Evolutionary conservation across 1,139 yeast genomes (phyloP), one percentile per base, ranked within the genome.

Genomic region (Pichia sp.): DNA sequence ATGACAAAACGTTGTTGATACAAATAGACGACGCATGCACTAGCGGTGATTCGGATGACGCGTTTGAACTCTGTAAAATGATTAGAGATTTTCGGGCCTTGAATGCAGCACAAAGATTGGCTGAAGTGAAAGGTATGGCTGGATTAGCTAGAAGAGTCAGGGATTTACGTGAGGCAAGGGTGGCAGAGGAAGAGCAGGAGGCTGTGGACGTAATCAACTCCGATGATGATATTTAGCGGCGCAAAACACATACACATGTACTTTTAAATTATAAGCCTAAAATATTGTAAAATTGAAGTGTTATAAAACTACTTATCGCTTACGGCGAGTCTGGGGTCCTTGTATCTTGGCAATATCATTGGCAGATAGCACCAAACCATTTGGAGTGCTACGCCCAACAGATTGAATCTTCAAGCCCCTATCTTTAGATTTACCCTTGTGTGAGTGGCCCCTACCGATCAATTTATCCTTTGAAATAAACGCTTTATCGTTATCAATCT

Each of bases 71-170:
- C 48, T 90, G 84, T 4, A 79, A 77, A 61, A 81, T 87, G 66
- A 75, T 93, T 62, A 81, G 82, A 62, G 85, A 84, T 59, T 92
- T 86, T 59, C 83, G 86, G 62, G 96, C 96, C 5, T 72, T 92
- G 59, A 79, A 79, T 56, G 97, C 97, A 0, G 97, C 97, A 1
- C 75, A 81, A 26, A 87, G 87, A 70, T 87, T 93, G 56, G 89
- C 96, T 0, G 87, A 87, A 63, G 79, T 96, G 62, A 82, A 87
- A 65, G 90, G 86, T 54, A 76, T 85, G 67, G 71, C 78, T 43
- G 74, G 77, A 8, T 73, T 93, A 62, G 90, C 90, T 1, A 81
- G 79, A 56, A 82, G 81, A 65, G 84, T 92, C 56, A 82, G 80
- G 56, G 80, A 81, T 60, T 70, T 87, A 50, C 76, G 90, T 63